Conservation (phyloP, 495 filamentous ascomycete genomes). For the Aspergillus leporis region DNA sequence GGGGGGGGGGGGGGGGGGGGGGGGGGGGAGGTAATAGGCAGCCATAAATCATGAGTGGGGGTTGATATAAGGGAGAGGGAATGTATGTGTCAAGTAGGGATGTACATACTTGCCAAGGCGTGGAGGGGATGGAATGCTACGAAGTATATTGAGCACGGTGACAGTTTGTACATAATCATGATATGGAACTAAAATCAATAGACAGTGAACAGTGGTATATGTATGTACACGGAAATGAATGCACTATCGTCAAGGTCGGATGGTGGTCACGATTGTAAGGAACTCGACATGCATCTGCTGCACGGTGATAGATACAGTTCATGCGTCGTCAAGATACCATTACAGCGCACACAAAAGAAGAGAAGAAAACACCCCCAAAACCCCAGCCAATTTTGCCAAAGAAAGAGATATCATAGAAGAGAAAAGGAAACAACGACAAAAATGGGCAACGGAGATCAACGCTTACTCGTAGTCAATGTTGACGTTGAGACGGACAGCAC, state of each 20-base stretch:
- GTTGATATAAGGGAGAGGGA: not conserved
- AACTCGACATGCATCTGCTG: not conserved
- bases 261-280: slow-evolving; percentile 2
- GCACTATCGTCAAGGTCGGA: slow-evolving; percentile 7
- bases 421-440: slow-evolving; percentile 16
- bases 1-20: no score
- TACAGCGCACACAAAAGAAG: slow-evolving; percentile 1
- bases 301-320: not conserved
- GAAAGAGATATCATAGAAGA: slow-evolving; percentile 21
- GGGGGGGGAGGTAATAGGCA: no score
- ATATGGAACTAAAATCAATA: slow-evolving; percentile 5
- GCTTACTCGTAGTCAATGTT: slow-evolving; percentile 36
- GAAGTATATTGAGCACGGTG: not conserved
- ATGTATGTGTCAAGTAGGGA: slow-evolving; percentile 1
- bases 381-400: slow-evolving; percentile 16
- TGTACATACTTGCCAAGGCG: not conserved
- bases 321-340: not conserved
- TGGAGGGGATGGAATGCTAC: not conserved
- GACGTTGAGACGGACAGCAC: slow-evolving; percentile 36
- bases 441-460: slow-evolving; percentile 12
- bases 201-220: slow-evolving; percentile 8
- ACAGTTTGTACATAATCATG: slow-evolving; percentile 3
- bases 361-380: slow-evolving; percentile 12
- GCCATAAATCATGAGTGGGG: not conserved
- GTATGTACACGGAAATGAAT: slow-evolving; percentile 5